Evolutionary conservation across 2,329 filamentous ascomycete genomes (phyloP).

Genomic region (Aureobasidium namibiae): DNA sequence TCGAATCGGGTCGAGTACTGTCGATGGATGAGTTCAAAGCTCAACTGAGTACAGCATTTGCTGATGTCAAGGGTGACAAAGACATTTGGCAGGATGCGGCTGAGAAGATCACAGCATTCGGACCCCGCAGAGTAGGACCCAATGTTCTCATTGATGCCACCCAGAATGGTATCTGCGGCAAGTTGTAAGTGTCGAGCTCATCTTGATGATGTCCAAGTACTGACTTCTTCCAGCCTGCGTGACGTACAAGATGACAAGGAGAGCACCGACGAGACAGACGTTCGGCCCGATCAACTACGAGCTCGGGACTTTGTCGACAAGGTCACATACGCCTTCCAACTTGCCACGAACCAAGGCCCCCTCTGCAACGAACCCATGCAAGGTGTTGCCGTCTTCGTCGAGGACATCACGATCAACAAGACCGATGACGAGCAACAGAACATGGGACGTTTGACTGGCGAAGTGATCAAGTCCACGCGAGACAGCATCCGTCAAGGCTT

Average conservation of each 20-base stretch:
- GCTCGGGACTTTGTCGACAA: conserved; percentile 70
- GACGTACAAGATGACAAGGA: conserved; percentile 24
- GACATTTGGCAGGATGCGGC: conserved; percentile 71
- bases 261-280: conserved; percentile 26
- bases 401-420: conserved; percentile 60
- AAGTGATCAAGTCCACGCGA: conserved; percentile 84
- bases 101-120: conserved; percentile 82
- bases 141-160: conserved; percentile 87
- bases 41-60: conserved; percentile 60
- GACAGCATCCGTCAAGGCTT: conserved; percentile 78
- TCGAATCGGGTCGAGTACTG: conserved; percentile 48
- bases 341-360: conserved; percentile 79
- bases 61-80: conserved; percentile 61
- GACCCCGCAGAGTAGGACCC: conserved; percentile 73
- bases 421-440: conserved; percentile 47
- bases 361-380: conserved; percentile 90
- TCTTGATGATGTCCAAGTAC: background rate
- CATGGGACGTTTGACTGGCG: conserved; percentile 76
- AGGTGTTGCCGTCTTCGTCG: conserved; percentile 83
- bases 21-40: conserved; percentile 69
- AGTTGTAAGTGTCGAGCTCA: conserved; percentile 48
- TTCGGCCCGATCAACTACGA: conserved; percentile 42
- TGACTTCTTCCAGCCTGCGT: background rate
- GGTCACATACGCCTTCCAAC: conserved; percentile 87
- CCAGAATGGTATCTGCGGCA: conserved; percentile 59